Evolutionary conservation across 305 asterid genomes (phyloP).

Genomic region (Fraxinus angustifolia): DNA sequence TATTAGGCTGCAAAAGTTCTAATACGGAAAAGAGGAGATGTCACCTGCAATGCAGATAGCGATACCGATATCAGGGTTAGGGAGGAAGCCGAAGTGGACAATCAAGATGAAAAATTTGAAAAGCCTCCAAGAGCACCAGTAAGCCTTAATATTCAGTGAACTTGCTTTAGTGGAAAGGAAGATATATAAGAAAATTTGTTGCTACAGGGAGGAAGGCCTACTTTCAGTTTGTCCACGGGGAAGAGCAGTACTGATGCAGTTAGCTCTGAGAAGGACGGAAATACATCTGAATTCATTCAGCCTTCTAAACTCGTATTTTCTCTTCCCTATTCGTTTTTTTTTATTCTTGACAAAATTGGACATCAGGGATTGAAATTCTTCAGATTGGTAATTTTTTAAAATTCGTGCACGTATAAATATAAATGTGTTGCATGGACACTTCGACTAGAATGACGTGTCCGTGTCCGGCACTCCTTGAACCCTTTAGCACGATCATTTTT

Average conservation of each 20-base stretch:
- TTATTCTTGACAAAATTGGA: neutral
- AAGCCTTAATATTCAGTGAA: slow-evolving; percentile 24
- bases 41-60: slow-evolving; percentile 21
- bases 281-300: slow-evolving; percentile 26
- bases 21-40: slow-evolving; percentile 33
- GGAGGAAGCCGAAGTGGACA: slow-evolving; percentile 37
- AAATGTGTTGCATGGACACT: neutral
- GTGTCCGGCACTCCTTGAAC: neutral
- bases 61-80: slow-evolving; percentile 16
- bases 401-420: neutral
- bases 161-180: slow-evolving; percentile 10
- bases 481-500: neutral
- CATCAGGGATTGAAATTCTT: neutral
- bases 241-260: slow-evolving; percentile 29
- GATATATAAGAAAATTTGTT: slow-evolving; percentile 16
- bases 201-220: slow-evolving; percentile 41
- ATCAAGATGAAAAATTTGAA: slow-evolving; percentile 35
- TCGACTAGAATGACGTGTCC: neutral
- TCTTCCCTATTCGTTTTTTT: neutral
- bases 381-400: neutral
- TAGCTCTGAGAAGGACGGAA: slow-evolving; percentile 33
- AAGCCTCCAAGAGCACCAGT: slow-evolving; percentile 65
- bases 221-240: slow-evolving; percentile 26
- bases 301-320: slow-evolving; percentile 35
- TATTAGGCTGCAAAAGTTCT: slow-evolving; percentile 57